These are phyloP conservation scores for Nyssa sinensis DNA, from an alignment of 148 eudicot species.

Conservation along the genomic window DNA sequence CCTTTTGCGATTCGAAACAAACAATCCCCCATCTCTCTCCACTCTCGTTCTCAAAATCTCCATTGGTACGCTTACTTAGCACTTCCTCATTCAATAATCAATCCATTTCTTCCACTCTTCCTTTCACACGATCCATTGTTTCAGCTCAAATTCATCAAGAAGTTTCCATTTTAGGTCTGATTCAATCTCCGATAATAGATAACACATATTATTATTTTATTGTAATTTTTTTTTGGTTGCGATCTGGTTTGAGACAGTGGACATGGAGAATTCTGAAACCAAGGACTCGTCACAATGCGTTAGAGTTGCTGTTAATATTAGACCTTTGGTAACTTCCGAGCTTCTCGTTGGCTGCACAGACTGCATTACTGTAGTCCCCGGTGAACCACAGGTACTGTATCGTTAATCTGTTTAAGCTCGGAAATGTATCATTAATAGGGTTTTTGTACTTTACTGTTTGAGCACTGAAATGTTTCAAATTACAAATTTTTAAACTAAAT, in stretches of 20 bases:
- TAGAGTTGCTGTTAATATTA: constrained; percentile 71
- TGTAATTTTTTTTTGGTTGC: background rate
- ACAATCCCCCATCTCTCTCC: background rate
- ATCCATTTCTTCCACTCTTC: too few species aligned
- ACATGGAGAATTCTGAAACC: constrained; percentile 41
- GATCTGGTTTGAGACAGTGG: background rate
- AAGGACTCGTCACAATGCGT: constrained; percentile 51
- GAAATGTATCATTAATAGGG: background rate
- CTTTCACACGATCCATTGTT: background rate
- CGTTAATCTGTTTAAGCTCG: background rate
- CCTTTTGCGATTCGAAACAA: background rate
- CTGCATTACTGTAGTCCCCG: constrained; percentile 53
- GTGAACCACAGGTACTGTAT: constrained; percentile 63
- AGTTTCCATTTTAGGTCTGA: background rate
- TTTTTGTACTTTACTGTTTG: background rate
- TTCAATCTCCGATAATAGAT: too few species aligned
- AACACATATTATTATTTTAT: background rate
- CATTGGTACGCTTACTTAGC: background rate
- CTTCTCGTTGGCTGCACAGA: constrained; percentile 70
- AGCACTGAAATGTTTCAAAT: background rate
- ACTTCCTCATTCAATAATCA: too few species aligned
- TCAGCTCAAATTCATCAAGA: background rate
- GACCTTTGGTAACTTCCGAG: constrained; percentile 75
- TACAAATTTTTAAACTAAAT: background rate
- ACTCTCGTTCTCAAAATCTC: background rate